Base-by-base conservation (phyloP, 805 yeast genomes). In the Saturnispora mendoncae region DNA sequence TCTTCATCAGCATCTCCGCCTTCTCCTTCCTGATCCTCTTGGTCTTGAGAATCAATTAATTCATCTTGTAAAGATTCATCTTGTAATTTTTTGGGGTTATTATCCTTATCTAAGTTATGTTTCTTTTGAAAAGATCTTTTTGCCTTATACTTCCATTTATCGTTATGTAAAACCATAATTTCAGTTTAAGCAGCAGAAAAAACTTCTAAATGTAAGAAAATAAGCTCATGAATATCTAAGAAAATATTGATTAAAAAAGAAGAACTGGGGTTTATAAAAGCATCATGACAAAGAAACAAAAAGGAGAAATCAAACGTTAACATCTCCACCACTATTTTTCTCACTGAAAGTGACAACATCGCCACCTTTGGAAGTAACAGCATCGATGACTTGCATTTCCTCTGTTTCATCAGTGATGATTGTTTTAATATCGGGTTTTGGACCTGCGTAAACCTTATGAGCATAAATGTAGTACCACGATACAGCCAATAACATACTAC, bases 401-500 rank as follows among this genome's bases (percentile, higher is more conserved):
- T 49, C 50, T 8, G 45, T 47, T 2, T 39, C 47, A 19, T 52
- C 51, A 8, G 50, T 58, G 36, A 59, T 62, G 2, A 54, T 46
- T 33, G 53, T 53, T 36, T 66, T 70, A 48, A 74, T 50, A 52
- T 75, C 74, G 49, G 74, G 65, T 58, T 65, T 71, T 27, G 84
- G 84, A 20, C 84, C 85, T 34, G 56, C 56, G 65, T 74, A 78
- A 70, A 76, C 70, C 48, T 70, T 76, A 52, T 65, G 74, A 17
- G 81, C 84, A 46, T 68, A 71, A 10, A 69, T 59, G 29, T 61
- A 53, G 49, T 56, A 78, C 74, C 78, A 78, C 3, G 65, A 42
- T 20, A 66, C 51, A n/a, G 72, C 70, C 18, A 76, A 38, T 17
- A 73, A 45, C 72, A 78, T 63, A 10, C 81, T 74, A 2, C 79